Conservation (phyloP, 345 rosid species). For the Eucalyptus pauciflora region DNA sequence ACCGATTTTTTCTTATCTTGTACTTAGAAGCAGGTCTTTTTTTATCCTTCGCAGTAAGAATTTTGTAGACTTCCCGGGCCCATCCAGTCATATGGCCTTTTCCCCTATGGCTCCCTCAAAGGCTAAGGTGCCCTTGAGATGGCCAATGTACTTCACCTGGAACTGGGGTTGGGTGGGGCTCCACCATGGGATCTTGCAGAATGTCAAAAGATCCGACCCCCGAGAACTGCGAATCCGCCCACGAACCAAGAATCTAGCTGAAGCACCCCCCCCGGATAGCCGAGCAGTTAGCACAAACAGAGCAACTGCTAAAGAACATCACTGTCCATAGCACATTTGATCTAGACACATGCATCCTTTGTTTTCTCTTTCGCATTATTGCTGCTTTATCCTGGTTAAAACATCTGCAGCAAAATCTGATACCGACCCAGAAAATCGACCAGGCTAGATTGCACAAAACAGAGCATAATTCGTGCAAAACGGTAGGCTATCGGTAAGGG, state of each 20-base stretch:
- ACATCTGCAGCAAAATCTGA: not conserved
- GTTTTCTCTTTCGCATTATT: not conserved
- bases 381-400: not conserved
- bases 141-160: not conserved
- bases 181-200: not conserved
- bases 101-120: not conserved
- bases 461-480: not conserved
- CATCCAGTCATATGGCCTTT: not conserved
- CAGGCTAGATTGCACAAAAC: not conserved
- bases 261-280: not conserved
- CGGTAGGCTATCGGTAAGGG: not conserved
- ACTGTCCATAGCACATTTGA: not conserved
- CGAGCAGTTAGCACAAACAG: not conserved
- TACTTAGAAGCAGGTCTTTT: not conserved
- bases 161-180: not conserved
- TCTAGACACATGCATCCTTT: not conserved
- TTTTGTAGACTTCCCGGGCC: not conserved
- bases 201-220: not conserved
- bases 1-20: not conserved
- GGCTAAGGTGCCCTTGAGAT: not conserved
- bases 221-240: not conserved
- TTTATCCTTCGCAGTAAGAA: not conserved
- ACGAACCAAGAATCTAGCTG: not conserved
- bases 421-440: not conserved
- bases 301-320: not conserved